Evolutionary conservation across 192 early-diverging fungal species (phyloP), one percentile per base, ranked within the genome.

Genomic region (Lunasporangiospora selenospora): DNA sequence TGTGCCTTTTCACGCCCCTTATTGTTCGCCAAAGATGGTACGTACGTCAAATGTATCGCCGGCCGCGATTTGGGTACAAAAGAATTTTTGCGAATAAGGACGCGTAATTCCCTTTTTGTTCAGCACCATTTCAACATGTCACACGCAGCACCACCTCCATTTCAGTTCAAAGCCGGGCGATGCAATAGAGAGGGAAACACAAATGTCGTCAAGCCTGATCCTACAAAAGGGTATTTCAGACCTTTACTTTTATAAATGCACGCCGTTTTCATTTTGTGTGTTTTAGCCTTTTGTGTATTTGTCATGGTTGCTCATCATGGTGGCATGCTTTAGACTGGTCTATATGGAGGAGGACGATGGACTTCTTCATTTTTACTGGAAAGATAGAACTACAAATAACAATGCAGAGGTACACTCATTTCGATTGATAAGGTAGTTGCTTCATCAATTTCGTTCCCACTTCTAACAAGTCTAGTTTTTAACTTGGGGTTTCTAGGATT

Each of bases 281-380:
- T 43, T 47, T 15, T 60, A 44, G 10, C 12, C 4, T 9, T 27
- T 53, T 27, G 11, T 10, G 26, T 27, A 15, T 19, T n/a, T n/a
- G n/a, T n/a, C n/a, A n/a, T n/a, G n/a, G n/a, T n/a, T n/a, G n/a
- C n/a, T n/a, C n/a, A n/a, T n/a, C n/a, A n/a, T n/a, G n/a, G n/a
- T n/a, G n/a, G n/a, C n/a, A n/a, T n/a, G n/a, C n/a, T n/a, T 23
- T 61, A 86, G 87, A 16, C 53, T 83, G 23, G 69, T 88, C 30
- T 87, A 85, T 59, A 85, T 88, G 85, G 80, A 85, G 31, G 79
- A 79, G 9, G 88, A 90, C n/a, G 91, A 92, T 44, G 84, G 81
- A 21, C 67, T 93, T 19, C 63, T 92, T 69, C 91, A 90, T 55
- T 90, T 95, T 43, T 90, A 81, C 62, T 95, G 93, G 93, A 89